phyloP scores from a whole-genome alignment of 345 rosid genomes.

The Salix koriyanagi region DNA sequence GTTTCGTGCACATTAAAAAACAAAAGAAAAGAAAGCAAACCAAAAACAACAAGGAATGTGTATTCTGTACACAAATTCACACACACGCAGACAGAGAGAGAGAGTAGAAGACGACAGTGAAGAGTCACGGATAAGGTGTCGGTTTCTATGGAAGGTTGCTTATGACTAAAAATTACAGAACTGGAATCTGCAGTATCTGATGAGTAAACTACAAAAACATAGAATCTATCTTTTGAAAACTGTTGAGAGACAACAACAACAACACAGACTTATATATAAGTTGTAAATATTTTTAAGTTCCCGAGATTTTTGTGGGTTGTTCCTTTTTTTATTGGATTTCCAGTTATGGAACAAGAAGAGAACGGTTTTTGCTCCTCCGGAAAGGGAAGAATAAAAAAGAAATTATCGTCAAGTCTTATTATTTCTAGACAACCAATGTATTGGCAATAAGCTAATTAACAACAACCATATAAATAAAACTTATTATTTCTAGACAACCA shows the following conservation, averaged over 20 bases:
- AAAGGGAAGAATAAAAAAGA: too few species aligned
- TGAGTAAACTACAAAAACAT: too few species aligned
- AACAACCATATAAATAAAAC: too few species aligned
- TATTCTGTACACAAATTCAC: background rate
- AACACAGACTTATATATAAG: background rate
- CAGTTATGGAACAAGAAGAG: background rate
- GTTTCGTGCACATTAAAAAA: background rate
- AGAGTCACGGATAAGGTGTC: slow-evolving; percentile 49
- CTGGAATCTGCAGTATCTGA: background rate
- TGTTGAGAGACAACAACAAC: background rate
- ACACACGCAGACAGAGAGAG: background rate
- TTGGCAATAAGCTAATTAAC: too few species aligned
- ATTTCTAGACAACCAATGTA: too few species aligned
- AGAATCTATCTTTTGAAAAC: background rate
- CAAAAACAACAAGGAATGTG: background rate
- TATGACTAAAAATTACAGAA: background rate
- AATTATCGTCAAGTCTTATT: too few species aligned
- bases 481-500: too few species aligned
- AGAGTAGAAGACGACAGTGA: slow-evolving; percentile 14
- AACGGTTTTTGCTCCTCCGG: too few species aligned
- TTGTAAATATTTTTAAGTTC: background rate
- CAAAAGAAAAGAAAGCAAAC: background rate
- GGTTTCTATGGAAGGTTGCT: slow-evolving; percentile 18
- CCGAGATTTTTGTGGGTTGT: background rate
- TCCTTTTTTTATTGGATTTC: background rate